Conservation (phyloP, 192 early-diverging fungal species). For the Allomyces macrogynus region DNA sequence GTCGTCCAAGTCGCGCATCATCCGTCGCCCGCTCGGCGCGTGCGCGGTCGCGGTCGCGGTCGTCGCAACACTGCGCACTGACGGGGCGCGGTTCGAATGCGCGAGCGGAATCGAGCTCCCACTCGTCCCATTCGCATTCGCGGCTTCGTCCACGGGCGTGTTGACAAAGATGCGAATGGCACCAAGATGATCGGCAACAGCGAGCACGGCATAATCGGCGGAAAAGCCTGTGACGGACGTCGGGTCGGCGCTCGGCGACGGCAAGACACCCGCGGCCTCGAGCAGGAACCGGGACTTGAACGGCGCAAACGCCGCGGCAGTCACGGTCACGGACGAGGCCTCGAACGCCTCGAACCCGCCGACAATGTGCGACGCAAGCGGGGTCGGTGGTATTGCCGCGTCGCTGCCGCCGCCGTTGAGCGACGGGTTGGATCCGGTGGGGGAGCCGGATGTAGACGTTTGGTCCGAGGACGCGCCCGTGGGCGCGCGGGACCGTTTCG, state of each 20-base stretch:
- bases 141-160: neutral
- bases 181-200: neutral
- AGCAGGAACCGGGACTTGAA: neutral
- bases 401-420: too few species aligned
- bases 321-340: neutral
- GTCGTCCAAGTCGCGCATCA: neutral
- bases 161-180: neutral
- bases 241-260: neutral
- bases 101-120: too few species aligned
- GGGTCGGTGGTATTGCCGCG: too few species aligned
- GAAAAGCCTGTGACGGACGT: neutral
- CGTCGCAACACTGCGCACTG: too few species aligned
- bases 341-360: neutral
- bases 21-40: neutral
- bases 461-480: neutral
- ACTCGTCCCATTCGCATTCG: too few species aligned
- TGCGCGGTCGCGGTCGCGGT: neutral
- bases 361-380: too few species aligned
- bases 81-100: too few species aligned
- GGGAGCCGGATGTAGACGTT: too few species aligned
- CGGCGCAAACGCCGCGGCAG: neutral
- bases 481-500: neutral
- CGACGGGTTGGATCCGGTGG: too few species aligned
- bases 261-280: neutral
- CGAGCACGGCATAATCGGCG: neutral